Evolutionary conservation across 345 rosid genomes (phyloP).

Genomic region (Laguncularia racemosa): DNA sequence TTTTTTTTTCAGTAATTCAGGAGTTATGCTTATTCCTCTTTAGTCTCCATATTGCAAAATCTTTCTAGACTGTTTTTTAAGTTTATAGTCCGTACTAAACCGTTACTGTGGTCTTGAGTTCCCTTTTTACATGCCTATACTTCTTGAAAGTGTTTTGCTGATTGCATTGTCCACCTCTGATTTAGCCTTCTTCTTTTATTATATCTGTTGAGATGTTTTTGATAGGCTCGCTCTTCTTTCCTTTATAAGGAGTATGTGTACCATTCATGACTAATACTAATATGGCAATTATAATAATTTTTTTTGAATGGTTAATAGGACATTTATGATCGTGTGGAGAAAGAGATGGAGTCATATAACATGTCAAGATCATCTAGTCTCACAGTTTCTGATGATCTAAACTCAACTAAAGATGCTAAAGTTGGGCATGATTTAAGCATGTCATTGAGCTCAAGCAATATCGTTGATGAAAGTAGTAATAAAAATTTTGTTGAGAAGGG

Average conservation of each 20-base stretch:
- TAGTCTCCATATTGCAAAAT: no score
- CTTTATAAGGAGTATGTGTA: background rate
- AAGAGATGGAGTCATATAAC: conserved; percentile 59
- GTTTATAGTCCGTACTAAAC: no score
- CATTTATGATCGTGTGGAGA: conserved; percentile 62
- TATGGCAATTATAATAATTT: background rate
- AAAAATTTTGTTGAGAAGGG: conserved; percentile 50
- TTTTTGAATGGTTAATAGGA: conserved; percentile 37
- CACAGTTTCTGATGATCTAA: conserved; percentile 20
- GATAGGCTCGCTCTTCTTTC: no score
- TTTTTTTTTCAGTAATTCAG: no score
- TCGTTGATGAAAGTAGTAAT: conserved; percentile 30
- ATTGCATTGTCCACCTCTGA: no score
- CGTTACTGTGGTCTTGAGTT: no score
- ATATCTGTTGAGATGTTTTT: no score
- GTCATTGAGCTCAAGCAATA: conserved; percentile 42
- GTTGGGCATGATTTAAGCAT: conserved; percentile 32
- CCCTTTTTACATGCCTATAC: no score
- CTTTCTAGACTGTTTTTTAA: no score
- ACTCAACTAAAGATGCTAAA: conserved; percentile 35
- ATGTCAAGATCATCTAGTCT: conserved; percentile 37
- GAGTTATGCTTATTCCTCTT: no score
- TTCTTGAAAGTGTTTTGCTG: no score
- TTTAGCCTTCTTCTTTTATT: no score
- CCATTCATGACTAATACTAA: background rate